Percentiles rank a stretch among this genome's conserved stretches.
Conservation (phyloP, 2,329 filamentous ascomycete genomes). For the Pestalotiopsis sp. region DNA sequence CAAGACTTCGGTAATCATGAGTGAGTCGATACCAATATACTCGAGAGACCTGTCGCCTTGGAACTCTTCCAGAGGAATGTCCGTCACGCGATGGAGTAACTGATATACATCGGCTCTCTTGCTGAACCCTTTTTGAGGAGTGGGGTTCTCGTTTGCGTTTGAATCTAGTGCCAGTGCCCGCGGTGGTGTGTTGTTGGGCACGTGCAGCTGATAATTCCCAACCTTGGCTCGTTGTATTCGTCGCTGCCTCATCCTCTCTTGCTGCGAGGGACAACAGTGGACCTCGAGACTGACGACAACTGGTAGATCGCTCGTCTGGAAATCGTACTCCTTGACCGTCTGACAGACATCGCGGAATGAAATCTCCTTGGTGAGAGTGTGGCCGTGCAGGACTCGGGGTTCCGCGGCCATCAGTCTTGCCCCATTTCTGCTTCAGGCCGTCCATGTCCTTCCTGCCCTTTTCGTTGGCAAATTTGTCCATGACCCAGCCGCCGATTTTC, state of each 20-base stretch:
- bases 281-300: constrained; percentile 93
- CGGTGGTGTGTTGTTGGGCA: too few relatives aligned
- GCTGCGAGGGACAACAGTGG: constrained; percentile 78
- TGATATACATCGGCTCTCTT: too few relatives aligned
- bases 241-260: constrained; percentile 66
- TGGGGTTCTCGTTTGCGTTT: too few relatives aligned
- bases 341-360: constrained; percentile 83
- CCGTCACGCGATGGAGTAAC: too few relatives aligned
- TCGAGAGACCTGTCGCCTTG: constrained; percentile 30
- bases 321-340: constrained; percentile 77
- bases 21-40: constrained; percentile 45
- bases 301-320: constrained; percentile 74
- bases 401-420: constrained; percentile 49
- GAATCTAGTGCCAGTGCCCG: too few relatives aligned
- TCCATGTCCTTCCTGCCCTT: not conserved
- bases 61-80: constrained; percentile 28
- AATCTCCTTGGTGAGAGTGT: constrained; percentile 87
- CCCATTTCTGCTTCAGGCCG: not conserved
- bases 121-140: too few relatives aligned
- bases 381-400: constrained; percentile 80
- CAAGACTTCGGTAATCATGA: constrained; percentile 47
- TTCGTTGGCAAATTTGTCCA: constrained; percentile 27
- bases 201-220: too few relatives aligned
- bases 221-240: too few relatives aligned
- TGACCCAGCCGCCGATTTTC: constrained; percentile 44